phyloP scores from a whole-genome alignment of 345 rosid species.

The Eucalyptus virginea region DNA sequence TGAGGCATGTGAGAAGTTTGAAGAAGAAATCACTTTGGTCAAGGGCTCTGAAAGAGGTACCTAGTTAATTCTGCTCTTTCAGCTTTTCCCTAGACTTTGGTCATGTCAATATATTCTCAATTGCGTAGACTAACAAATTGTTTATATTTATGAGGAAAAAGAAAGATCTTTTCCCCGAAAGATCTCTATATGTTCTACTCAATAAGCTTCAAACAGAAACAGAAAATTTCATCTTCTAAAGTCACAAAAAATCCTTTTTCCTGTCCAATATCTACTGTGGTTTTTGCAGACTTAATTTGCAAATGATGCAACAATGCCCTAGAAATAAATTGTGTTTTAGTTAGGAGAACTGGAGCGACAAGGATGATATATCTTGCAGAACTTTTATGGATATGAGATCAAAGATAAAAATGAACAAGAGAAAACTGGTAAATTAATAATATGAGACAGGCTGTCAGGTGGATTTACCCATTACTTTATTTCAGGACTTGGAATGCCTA shows the following conservation, averaged over 20 bases:
- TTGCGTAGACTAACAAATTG: background rate
- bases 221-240: background rate
- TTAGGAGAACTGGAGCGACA: background rate
- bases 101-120: background rate
- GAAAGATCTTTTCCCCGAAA: background rate
- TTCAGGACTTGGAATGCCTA: background rate
- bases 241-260: background rate
- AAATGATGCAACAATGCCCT: background rate
- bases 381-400: background rate
- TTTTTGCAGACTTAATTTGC: background rate
- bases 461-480: background rate
- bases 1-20: slow-evolving; percentile 73
- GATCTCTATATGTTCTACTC: background rate
- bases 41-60: slow-evolving; percentile 87
- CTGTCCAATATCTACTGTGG: background rate
- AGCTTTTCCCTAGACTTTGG: background rate
- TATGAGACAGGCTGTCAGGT: background rate
- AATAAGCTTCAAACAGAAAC: background rate
- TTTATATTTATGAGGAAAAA: background rate
- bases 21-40: slow-evolving; percentile 98
- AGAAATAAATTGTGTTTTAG: background rate
- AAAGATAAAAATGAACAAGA: background rate
- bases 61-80: background rate
- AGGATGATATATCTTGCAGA: background rate
- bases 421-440: background rate